Conservation (phyloP, 1,139 yeast species). For the Candida smagusa region DNA sequence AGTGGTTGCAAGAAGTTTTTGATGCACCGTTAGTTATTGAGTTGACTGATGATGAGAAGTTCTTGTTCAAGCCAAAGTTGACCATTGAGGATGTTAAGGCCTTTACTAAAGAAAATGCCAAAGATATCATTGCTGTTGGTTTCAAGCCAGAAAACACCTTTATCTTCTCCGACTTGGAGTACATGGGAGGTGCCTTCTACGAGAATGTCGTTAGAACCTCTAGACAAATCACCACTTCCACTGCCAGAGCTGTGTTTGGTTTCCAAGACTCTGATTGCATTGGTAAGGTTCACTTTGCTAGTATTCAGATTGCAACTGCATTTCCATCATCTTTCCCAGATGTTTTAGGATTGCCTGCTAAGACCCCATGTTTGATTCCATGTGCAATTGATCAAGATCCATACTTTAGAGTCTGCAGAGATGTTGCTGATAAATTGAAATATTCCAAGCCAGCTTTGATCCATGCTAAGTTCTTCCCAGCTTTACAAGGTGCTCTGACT, state of each 20-base stretch:
- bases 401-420: slow-evolving; percentile 95
- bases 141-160: slow-evolving; percentile 93
- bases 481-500: slow-evolving; percentile 93
- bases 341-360: slow-evolving; percentile 75
- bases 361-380: slow-evolving; percentile 95
- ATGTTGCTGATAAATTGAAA: slow-evolving; percentile 91
- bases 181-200: slow-evolving; percentile 92
- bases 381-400: slow-evolving; percentile 99
- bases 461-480: slow-evolving; percentile 97
- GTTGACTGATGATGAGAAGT: slow-evolving; percentile 97
- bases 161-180: slow-evolving; percentile 85
- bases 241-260: slow-evolving; percentile 97
- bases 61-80: slow-evolving; percentile 85
- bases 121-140: slow-evolving; percentile 92
- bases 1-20: slow-evolving; percentile 97
- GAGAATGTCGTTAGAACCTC: slow-evolving; percentile 94
- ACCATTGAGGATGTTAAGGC: slow-evolving; percentile 84
- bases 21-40: slow-evolving; percentile 96
- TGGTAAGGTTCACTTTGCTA: slow-evolving; percentile 93
- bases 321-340: slow-evolving; percentile 96
- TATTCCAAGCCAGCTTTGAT: slow-evolving; percentile 88
- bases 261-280: slow-evolving; percentile 92
- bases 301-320: slow-evolving; percentile 93
- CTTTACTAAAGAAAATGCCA: slow-evolving; percentile 78
- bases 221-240: slow-evolving; percentile 91